Conservation (phyloP, 345 rosid species). For the Linum lewisii region DNA sequence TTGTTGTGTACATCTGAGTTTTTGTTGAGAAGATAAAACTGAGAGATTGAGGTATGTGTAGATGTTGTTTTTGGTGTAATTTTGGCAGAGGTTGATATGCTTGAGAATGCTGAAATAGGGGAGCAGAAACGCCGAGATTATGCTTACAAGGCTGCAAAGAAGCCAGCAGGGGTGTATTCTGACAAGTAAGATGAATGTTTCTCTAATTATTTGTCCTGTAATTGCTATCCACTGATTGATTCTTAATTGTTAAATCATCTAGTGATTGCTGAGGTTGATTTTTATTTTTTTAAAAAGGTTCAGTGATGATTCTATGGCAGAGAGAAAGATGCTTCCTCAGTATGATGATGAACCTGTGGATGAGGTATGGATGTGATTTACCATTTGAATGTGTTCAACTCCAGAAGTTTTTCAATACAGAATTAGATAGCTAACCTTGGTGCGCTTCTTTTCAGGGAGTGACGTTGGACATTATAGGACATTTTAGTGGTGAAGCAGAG, state of each 20-base stretch:
- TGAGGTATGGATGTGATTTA: no score
- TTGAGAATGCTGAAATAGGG: slow-evolving; percentile 96
- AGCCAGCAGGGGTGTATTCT: slow-evolving; percentile 63
- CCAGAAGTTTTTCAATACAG: no score
- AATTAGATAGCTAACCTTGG: no score
- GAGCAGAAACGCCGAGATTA: slow-evolving; percentile 87
- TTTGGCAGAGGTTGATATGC: slow-evolving; percentile 83
- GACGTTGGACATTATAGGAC: no score
- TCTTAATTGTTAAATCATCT: neutral
- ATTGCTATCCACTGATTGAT: neutral
- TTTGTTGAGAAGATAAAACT: slow-evolving; percentile 6
- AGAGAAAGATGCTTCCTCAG: slow-evolving; percentile 87
- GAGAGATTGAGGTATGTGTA: slow-evolving; percentile 22
- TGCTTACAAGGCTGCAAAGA: slow-evolving; percentile 88
- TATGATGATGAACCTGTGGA: slow-evolving; percentile 61
- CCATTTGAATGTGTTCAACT: no score
- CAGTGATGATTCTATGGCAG: slow-evolving; percentile 63
- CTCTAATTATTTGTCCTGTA: neutral
- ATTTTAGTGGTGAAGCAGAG: no score
- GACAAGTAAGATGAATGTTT: slow-evolving; percentile 55
- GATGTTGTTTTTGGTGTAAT: slow-evolving; percentile 28
- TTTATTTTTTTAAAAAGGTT: slow-evolving; percentile 56
- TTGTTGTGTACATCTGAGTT: neutral
- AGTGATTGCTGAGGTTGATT: slow-evolving; percentile 3
- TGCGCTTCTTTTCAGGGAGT: no score